Base-by-base conservation (phyloP, 2,329 filamentous ascomycete genomes). In the Fusarium sp. region DNA sequence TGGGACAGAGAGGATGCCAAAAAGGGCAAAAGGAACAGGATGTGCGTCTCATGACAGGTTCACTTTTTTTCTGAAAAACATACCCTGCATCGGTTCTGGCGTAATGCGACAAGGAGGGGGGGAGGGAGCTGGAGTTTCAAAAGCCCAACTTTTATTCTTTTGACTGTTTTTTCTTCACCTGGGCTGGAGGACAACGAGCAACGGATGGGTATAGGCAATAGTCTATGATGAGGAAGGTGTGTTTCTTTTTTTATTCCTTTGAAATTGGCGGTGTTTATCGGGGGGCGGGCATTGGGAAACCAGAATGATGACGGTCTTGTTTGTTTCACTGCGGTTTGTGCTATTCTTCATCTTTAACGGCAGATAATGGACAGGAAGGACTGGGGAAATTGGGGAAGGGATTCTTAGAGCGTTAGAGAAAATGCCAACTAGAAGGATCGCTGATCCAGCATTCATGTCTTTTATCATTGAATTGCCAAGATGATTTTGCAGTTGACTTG, bases 361-460 rank as follows among this genome's bases (percentile, higher is more conserved):
- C 42, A 61, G 51, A 42, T 57, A 64, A 64, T 27, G 33, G 63
- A 61, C 53, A 62, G 38, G 38, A 59, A 34, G 65, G 63, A 42
- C 55, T 56, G 56, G 61, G 63, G 50, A 59, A 64, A 50, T 56
- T 54, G 64, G 56, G 62, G 54, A 62, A 67, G 63, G 42, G 58
- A 65, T 66, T 65, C 58, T 73, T 75, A 76, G 75, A 77, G 57
- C 62, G 59, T 70, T 76, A 77, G 75, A 76, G 51, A 77, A 75
- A 74, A 76, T 74, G 58, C 62, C 56, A 73, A 58, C 54, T 66
- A 64, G 66, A 73, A 58, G 58, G 67, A 29, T 58, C 55, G 10
- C 64, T 55, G 54, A 38, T 68, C 61, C 55, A 67, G 31, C 25
- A 57, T 49, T 56, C 20, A 54, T 20, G 34, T 50, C 34, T 56